A percentile compares a stretch with the other conserved stretches of the same genome.
Conservation (phyloP, 441 rosid species). For the Breynia disticha region DNA sequence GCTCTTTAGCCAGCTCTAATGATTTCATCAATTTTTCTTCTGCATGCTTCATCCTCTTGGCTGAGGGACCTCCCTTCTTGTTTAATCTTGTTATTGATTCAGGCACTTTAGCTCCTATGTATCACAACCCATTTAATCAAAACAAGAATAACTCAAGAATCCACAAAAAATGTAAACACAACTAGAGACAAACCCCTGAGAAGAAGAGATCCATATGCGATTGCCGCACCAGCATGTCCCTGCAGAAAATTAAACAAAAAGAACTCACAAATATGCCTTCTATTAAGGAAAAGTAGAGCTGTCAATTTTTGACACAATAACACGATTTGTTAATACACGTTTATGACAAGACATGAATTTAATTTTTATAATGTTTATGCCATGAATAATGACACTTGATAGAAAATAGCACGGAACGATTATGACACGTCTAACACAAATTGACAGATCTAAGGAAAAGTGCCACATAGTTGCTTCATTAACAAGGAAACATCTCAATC, state of each 20-base stretch:
- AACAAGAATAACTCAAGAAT: not conserved
- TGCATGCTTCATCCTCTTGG: constrained; percentile 26
- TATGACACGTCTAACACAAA: too few species aligned
- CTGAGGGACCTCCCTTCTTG: constrained; percentile 25
- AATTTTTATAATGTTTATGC: too few species aligned
- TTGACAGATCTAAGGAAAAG: too few species aligned
- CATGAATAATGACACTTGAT: too few species aligned
- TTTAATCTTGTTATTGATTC: constrained; percentile 39
- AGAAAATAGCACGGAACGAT: too few species aligned
- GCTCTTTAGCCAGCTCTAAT: constrained; percentile 60
- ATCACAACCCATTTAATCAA: not conserved
- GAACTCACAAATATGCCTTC: not conserved
- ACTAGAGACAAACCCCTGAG: constrained; percentile 55
- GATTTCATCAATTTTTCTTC: constrained; percentile 23
- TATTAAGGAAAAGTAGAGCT: too few species aligned
- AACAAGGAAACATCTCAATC: not conserved
- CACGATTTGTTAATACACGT: too few species aligned
- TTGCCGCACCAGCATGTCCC: constrained; percentile 93
- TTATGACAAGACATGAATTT: too few species aligned
- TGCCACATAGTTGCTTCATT: too few species aligned
- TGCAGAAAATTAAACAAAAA: constrained; percentile 18
- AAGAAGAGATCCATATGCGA: constrained; percentile 88
- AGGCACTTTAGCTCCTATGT: constrained; percentile 69
- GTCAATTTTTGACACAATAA: too few species aligned
- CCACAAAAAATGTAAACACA: too few species aligned